A percentile compares a stretch with the other conserved stretches of the same genome.
phyloP scores from a whole-genome alignment of 2,329 filamentous ascomycete genomes.

The Hypomyces rosellus region DNA sequence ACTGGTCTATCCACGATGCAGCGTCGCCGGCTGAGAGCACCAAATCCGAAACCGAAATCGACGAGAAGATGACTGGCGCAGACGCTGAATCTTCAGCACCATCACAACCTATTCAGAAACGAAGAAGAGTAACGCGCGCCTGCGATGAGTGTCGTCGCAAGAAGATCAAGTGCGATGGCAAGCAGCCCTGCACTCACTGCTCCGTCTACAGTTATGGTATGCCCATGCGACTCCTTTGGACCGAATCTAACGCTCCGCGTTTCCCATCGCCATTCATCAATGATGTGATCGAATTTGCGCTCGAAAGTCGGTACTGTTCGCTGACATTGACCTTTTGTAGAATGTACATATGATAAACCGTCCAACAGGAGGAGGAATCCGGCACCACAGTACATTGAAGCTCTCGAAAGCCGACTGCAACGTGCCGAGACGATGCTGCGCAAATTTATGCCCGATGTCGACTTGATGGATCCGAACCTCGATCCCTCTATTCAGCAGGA shows the following conservation, averaged over 20 bases:
- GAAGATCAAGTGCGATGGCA: conserved; percentile 83
- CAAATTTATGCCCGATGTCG: conserved; percentile 74
- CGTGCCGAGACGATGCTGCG: conserved; percentile 75
- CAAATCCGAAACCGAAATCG: conserved; percentile 36
- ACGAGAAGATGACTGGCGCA: conserved; percentile 28
- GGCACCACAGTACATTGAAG: conserved; percentile 87
- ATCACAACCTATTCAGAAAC: conserved; percentile 63
- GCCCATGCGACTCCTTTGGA: conserved; percentile 18
- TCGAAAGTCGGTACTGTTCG: neutral
- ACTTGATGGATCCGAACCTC: conserved; percentile 77
- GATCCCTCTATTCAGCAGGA: conserved; percentile 72
- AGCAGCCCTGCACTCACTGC: conserved; percentile 89
- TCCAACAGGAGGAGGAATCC: conserved; percentile 88
- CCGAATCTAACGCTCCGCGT: neutral
- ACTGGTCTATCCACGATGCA: conserved; percentile 30
- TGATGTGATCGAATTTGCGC: too few relatives aligned
- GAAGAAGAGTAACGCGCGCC: conserved; percentile 70
- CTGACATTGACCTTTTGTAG: conserved; percentile 36
- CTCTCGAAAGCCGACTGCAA: conserved; percentile 73
- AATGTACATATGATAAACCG: conserved; percentile 93
- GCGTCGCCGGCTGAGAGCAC: conserved; percentile 37
- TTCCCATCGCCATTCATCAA: neutral
- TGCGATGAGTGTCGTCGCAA: conserved; percentile 80
- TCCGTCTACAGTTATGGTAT: conserved; percentile 97
- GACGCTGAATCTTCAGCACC: conserved; percentile 30